Conservation (phyloP, 2,329 filamentous ascomycete species). For the Colletotrichum salicis region DNA sequence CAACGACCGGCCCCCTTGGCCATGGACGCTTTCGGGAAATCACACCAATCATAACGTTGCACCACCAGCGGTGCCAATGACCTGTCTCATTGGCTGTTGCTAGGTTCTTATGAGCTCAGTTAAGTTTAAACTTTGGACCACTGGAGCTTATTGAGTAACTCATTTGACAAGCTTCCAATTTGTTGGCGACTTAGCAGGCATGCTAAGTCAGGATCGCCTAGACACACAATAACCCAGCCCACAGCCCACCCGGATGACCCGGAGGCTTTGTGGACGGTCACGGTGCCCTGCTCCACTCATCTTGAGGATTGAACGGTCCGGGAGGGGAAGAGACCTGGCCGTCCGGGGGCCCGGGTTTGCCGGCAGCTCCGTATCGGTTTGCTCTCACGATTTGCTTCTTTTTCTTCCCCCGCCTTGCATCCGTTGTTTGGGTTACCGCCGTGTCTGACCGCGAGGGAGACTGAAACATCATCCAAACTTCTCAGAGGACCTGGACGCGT, state of each 20-base stretch:
- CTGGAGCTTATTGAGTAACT: conserved; percentile 16
- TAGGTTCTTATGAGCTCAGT: not conserved
- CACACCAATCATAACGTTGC: conserved; percentile 16
- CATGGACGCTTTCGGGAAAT: conserved; percentile 7
- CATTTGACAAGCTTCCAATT: conserved; percentile 11
- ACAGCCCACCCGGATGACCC: conserved; percentile 1
- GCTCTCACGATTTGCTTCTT: not conserved
- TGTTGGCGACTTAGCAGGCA: not conserved
- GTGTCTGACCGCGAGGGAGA: conserved; percentile 16
- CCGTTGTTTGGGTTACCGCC: conserved; percentile 25
- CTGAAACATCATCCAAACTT: conserved; percentile 31
- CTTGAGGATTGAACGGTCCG: conserved; percentile 14
- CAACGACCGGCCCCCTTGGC: conserved; percentile 13
- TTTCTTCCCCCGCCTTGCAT: not conserved
- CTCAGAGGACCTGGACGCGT: conserved; percentile 16
- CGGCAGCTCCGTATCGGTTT: conserved; percentile 21
- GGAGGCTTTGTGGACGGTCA: conserved; percentile 5
- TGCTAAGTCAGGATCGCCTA: conserved; percentile 18
- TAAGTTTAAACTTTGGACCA: conserved; percentile 16
- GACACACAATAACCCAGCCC: not conserved
- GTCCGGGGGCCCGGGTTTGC: conserved; percentile 7
- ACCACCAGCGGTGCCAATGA: not conserved
- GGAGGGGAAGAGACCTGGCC: conserved; percentile 8
- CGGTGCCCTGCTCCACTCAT: not conserved
- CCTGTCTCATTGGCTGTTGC: conserved; percentile 6